Conservation (phyloP, 2,329 filamentous ascomycete genomes). For the Albifimbria verrucaria region DNA sequence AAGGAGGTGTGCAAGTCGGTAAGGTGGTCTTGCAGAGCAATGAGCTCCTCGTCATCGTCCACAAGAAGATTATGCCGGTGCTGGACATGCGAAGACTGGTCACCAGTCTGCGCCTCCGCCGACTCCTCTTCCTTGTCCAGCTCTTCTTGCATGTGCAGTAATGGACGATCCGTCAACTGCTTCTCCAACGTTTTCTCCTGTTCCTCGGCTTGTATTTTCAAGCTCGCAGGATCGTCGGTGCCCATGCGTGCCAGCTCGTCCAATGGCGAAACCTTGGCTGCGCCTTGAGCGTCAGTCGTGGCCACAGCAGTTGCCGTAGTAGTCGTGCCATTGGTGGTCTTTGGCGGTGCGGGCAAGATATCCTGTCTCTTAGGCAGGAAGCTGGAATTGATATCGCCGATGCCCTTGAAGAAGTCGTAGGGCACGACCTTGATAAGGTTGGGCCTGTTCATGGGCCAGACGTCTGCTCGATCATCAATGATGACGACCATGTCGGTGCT, state of each 20-base stretch:
- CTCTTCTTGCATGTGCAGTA: conserved; percentile 89
- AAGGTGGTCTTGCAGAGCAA: conserved; percentile 72
- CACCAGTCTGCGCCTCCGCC: conserved; percentile 20
- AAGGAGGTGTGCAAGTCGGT: conserved; percentile 73
- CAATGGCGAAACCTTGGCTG: conserved; percentile 45
- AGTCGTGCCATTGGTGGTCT: conserved; percentile 17
- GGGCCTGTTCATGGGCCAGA: conserved; percentile 85
- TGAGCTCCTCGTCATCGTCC: conserved; percentile 83
- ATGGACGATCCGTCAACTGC: conserved; percentile 82
- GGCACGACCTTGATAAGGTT: conserved; percentile 94
- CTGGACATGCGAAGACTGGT: conserved; percentile 28
- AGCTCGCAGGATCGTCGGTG: conserved; percentile 62
- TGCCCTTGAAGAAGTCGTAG: conserved; percentile 97
- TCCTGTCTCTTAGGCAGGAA: conserved; percentile 80
- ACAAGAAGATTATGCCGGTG: conserved; percentile 73
- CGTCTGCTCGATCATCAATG: conserved; percentile 94
- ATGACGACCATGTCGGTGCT: conserved; percentile 99
- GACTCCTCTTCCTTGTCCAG: conserved; percentile 72
- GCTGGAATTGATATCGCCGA: conserved; percentile 97
- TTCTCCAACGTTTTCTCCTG: conserved; percentile 86
- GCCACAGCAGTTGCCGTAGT: conserved; percentile 4
- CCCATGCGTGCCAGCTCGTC: conserved; percentile 77
- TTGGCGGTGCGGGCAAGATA: conserved; percentile 33
- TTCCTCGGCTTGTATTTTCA: conserved; percentile 75
- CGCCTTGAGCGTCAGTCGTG: conserved; percentile 7